Evolutionary conservation across 1,284 basidiomycete species (phyloP), one percentile per base, ranked within the genome.

Genomic region (Mycosarcoma mackinlayi): DNA sequence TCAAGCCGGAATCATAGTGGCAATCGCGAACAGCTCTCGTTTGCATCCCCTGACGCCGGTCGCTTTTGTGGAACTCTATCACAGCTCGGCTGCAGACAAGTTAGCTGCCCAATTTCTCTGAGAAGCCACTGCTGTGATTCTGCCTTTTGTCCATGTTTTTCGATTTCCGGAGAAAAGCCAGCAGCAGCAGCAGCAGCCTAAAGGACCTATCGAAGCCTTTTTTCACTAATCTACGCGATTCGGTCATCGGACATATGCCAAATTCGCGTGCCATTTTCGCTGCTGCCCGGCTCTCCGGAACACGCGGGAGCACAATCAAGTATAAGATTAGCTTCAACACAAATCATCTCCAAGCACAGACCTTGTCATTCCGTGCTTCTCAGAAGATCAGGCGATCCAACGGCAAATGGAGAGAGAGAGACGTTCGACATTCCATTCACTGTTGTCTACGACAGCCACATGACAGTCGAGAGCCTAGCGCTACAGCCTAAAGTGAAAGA

Each of bases 211-310:
- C n/a, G n/a, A n/a, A n/a, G n/a, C n/a, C n/a, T n/a, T n/a, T n/a
- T n/a, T 25, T 27, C 40, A 11, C 9, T 14, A 44, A 35, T 42
- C 24, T 21, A 39, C 19, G 18, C 34, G 27, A 39, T 55, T 46
- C 52, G 30, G 45, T 57, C 39, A 47, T 55, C 44, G 35, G 44
- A 28, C 52, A 55, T 55, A 47, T 28, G 24, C 27, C 23, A 21
- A 49, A 21, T 25, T 38, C 33, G 7, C n/a, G n/a, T n/a, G n/a
- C n/a, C n/a, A n/a, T n/a, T n/a, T n/a, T n/a, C n/a, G n/a, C n/a
- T n/a, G n/a, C n/a, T n/a, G n/a, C n/a, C n/a, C n/a, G n/a, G n/a
- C n/a, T n/a, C n/a, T n/a, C n/a, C n/a, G n/a, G n/a, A n/a, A n/a
- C n/a, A n/a, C n/a, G n/a, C n/a, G n/a, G n/a, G n/a, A n/a, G n/a